phyloP scores from a whole-genome alignment of 805 yeast genomes.

The Metschnikowia chrysomelidarum region DNA sequence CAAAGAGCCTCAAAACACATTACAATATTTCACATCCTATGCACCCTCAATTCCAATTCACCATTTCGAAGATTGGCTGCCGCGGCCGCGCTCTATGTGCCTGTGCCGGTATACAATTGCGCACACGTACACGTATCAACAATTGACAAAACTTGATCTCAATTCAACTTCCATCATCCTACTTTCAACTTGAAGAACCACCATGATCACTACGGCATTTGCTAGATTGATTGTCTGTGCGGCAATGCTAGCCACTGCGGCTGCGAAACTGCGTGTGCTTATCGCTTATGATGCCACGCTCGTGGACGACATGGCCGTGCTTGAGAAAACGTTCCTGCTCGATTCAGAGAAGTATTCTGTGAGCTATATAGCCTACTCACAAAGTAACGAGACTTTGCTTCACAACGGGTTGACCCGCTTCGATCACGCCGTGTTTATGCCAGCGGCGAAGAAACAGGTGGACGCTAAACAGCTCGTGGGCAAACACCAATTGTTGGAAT shows the following conservation, averaged over 20 bases:
- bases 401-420: conserved; percentile 24
- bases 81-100: no score
- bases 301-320: conserved; percentile 8
- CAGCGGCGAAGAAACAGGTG: conserved; percentile 33
- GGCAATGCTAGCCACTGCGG: conserved; percentile 10
- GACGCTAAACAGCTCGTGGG: conserved; percentile 33
- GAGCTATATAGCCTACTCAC: conserved; percentile 24
- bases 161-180: not conserved
- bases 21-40: no score
- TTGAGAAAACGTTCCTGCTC: conserved; percentile 13
- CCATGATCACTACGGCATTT: conserved; percentile 16
- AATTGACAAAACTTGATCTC: no score
- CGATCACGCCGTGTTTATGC: conserved; percentile 35
- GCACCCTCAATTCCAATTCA: no score
- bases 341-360: conserved; percentile 13
- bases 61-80: no score
- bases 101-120: conserved; percentile 17
- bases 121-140: conserved; percentile 19
- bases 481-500: conserved; percentile 50
- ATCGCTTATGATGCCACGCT: conserved; percentile 34
- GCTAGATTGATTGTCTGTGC: conserved; percentile 16
- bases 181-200: conserved; percentile 1
- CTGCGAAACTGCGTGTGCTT: conserved; percentile 23
- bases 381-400: conserved; percentile 22
- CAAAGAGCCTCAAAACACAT: no score